Evolutionary conservation across 1,139 yeast genomes (phyloP).

Genomic region (Tardiomyces depauwii): DNA sequence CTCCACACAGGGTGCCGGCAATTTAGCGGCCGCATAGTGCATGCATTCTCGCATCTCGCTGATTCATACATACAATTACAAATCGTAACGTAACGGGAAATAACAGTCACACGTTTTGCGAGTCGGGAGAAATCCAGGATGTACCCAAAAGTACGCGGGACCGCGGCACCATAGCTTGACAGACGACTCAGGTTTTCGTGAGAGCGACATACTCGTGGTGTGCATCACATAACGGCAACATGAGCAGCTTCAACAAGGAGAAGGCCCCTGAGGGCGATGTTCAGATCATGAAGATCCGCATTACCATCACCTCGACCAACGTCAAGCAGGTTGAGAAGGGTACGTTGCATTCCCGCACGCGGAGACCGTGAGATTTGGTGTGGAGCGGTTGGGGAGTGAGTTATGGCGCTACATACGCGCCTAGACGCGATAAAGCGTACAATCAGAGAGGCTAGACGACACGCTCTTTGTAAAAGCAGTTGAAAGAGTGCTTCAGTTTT

Average conservation of each 20-base stretch:
- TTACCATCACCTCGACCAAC: slow-evolving; percentile 98
- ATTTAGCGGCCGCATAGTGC: too few species aligned
- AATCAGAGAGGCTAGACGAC: too few species aligned
- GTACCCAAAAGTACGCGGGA: background rate
- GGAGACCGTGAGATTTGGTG: too few species aligned
- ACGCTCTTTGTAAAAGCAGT: too few species aligned
- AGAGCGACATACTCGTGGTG: background rate
- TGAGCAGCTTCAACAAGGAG: slow-evolving; percentile 28
- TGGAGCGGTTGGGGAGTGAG: too few species aligned
- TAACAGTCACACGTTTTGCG: background rate
- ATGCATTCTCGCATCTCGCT: too few species aligned
- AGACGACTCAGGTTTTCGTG: background rate
- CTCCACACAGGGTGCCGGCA: too few species aligned
- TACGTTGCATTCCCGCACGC: slow-evolving; percentile 10
- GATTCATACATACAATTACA: too few species aligned
- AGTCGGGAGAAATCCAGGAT: background rate
- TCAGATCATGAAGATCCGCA: slow-evolving; percentile 95
- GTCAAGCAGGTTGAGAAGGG: slow-evolving; percentile 90
- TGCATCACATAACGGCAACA: background rate
- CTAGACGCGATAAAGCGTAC: too few species aligned
- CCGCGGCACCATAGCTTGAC: background rate
- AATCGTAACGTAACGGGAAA: too few species aligned
- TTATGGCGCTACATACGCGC: too few species aligned
- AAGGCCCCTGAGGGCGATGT: slow-evolving; percentile 78
- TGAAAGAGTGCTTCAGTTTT: too few species aligned